A percentile compares a stretch with the other conserved stretches of the same genome.
These are phyloP conservation scores for Amanita brunnescens DNA, from an alignment of 768 basidiomycete species.

Conservation along the genomic window DNA sequence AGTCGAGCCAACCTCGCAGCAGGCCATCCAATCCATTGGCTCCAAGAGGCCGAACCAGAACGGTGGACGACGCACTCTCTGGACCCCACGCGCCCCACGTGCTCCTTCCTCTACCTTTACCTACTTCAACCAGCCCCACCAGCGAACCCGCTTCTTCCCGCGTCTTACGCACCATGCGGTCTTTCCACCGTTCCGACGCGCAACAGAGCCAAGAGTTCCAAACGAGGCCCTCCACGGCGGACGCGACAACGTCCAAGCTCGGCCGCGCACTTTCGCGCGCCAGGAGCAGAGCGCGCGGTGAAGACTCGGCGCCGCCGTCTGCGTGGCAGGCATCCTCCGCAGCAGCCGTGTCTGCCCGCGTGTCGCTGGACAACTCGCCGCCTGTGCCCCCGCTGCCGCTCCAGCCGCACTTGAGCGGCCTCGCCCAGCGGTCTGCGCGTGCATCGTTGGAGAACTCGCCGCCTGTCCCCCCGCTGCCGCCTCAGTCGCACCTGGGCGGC, in stretches of 20 bases:
- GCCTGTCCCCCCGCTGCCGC: not conserved
- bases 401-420: not conserved
- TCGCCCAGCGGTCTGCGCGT: not conserved
- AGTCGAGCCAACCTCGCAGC: constrained; percentile 1
- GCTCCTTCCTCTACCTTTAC: too few relatives aligned
- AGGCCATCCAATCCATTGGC: not conserved
- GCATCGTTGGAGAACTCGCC: not conserved
- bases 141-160: constrained; percentile 16
- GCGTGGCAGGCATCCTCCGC: constrained; percentile 6
- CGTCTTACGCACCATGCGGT: constrained; percentile 43
- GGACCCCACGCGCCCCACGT: not conserved
- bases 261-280: not conserved
- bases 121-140: constrained; percentile 14
- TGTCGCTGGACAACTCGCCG: not conserved
- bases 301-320: not conserved
- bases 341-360: not conserved
- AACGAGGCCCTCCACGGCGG: constrained; percentile 21
- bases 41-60: not conserved
- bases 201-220: constrained; percentile 24
- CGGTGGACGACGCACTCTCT: constrained; percentile 1
- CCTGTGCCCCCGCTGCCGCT: not conserved
- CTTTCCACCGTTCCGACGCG: constrained; percentile 47
- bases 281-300: constrained; percentile 4
- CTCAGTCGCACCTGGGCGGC: not conserved
- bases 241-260: not conserved